phyloP scores from a whole-genome alignment of 2,329 filamentous ascomycete species.

The Macroventuria anomochaeta region DNA sequence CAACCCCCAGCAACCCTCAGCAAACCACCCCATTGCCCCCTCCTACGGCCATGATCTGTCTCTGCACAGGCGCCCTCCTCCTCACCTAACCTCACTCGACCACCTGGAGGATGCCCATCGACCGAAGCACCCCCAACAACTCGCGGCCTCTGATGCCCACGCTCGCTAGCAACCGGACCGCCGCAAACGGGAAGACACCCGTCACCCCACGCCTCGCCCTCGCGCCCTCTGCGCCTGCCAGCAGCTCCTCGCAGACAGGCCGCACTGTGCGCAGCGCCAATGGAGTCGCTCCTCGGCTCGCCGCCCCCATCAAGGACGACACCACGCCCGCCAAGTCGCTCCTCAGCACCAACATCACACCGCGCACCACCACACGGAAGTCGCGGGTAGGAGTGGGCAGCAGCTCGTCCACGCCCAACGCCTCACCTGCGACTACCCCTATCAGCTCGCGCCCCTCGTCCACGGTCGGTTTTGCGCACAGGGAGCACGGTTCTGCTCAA shows the following conservation, averaged over 20 bases:
- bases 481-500: conserved; percentile 37
- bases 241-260: conserved; percentile 32
- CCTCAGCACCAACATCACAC: conserved; percentile 74
- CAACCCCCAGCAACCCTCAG: too few species aligned
- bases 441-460: conserved; percentile 44
- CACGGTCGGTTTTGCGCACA: conserved; percentile 37
- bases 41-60: conserved; percentile 39
- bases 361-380: conserved; percentile 76
- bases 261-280: conserved; percentile 39
- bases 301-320: conserved; percentile 56
- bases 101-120: conserved; percentile 47
- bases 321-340: conserved; percentile 62
- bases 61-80: conserved; percentile 23
- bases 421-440: conserved; percentile 60
- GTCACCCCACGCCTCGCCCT: conserved; percentile 66
- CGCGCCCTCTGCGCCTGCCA: conserved; percentile 32
- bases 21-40: conserved; percentile 33
- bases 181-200: conserved; percentile 55
- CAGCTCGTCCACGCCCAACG: conserved; percentile 68
- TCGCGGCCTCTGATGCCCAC: conserved; percentile 71
- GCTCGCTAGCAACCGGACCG: conserved; percentile 66
- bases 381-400: conserved; percentile 69
- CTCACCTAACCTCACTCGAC: conserved; percentile 21
- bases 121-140: conserved; percentile 55
- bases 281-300: conserved; percentile 38